These are phyloP conservation scores for Spinacia oleracea DNA, from an alignment of 179 eudicot genomes.

Conservation along the genomic window DNA sequence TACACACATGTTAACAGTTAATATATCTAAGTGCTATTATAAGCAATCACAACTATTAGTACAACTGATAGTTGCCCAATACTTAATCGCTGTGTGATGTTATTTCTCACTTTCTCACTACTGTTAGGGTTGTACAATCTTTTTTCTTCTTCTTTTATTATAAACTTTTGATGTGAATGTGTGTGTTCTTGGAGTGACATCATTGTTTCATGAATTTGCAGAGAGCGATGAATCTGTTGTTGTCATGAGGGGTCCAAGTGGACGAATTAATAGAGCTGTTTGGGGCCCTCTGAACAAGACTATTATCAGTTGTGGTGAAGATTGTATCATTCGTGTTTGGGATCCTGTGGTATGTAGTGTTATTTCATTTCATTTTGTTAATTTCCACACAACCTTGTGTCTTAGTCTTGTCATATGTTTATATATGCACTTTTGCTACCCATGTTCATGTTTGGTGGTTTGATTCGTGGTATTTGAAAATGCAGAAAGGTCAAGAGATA, in stretches of 20 bases:
- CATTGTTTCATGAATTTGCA: conserved; percentile 27
- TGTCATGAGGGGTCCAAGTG: conserved; percentile 67
- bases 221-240: conserved; percentile 65
- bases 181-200: neutral
- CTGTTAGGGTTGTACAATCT: neutral
- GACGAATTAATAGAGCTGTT: conserved; percentile 90
- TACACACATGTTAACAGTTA: neutral
- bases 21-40: neutral
- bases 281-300: conserved; percentile 89
- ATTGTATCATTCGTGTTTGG: conserved; percentile 80
- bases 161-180: no score
- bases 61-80: no score
- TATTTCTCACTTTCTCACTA: neutral
- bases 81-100: neutral
- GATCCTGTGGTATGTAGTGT: conserved; percentile 63
- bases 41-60: neutral
- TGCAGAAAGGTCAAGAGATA: conserved; percentile 74
- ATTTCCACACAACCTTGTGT: neutral
- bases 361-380: neutral
- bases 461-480: conserved; percentile 3
- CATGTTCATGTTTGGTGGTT: conserved; percentile 9
- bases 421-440: neutral
- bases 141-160: neutral
- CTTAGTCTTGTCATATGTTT: neutral
- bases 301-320: conserved; percentile 90